A percentile compares a stretch with the other conserved stretches of the same genome.
Evolutionary conservation across 2,329 filamentous ascomycete species (phyloP).

Genomic region (Colletotrichum neosansevieriae): DNA sequence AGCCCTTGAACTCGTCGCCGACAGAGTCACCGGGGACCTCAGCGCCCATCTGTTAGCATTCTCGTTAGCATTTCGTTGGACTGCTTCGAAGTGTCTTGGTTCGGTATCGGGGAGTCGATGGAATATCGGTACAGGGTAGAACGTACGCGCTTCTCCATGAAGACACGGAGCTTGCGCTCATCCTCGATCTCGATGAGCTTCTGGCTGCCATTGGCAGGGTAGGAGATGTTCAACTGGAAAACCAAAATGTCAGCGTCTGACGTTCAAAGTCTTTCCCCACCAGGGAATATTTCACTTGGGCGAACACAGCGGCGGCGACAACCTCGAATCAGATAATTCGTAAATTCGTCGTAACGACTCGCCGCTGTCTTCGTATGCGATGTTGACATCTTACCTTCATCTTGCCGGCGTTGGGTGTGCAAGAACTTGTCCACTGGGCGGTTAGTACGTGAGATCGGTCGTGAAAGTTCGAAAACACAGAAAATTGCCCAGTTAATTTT

Average conservation of each 20-base stretch:
- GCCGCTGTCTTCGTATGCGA: background rate
- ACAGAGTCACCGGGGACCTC: constrained; percentile 95
- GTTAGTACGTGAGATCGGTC: constrained; percentile 52
- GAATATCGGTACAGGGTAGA: constrained; percentile 2
- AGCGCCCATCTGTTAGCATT: constrained; percentile 76
- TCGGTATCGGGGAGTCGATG: constrained; percentile 23
- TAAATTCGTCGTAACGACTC: background rate
- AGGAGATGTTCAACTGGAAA: constrained; percentile 74
- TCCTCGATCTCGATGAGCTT: constrained; percentile 99
- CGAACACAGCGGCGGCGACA: background rate
- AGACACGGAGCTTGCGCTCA: constrained; percentile 98
- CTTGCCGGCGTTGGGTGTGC: constrained; percentile 60
- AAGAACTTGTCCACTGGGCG: constrained; percentile 58
- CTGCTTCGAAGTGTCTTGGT: constrained; percentile 27
- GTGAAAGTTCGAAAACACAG: constrained; percentile 49
- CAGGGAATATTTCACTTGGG: background rate
- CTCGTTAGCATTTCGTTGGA: constrained; percentile 50
- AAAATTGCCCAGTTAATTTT: constrained; percentile 44
- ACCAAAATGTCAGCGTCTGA: constrained; percentile 48
- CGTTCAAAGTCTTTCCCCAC: constrained; percentile 1
- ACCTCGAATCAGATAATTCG: background rate
- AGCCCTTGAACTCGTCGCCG: constrained; percentile 99
- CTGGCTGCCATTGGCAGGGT: constrained; percentile 99
- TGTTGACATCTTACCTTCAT: constrained; percentile 57
- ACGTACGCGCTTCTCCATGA: constrained; percentile 97